A percentile compares a stretch with the other conserved stretches of the same genome.
Evolutionary conservation across 73 alveolate species (phyloP).

Genomic region (Tetrahymena borealis): DNA sequence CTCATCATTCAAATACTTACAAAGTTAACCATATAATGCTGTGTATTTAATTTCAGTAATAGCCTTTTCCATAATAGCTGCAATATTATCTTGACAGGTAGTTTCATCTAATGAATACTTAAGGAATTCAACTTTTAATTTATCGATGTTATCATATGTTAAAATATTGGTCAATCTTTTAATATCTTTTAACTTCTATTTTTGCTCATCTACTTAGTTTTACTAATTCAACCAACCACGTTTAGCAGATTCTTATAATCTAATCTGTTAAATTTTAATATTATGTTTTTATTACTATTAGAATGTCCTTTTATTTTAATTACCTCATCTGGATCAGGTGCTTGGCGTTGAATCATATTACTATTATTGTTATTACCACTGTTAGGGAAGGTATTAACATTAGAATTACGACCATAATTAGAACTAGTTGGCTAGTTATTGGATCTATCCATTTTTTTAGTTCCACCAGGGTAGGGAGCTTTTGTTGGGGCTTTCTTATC

Average conservation of each 20-base stretch:
- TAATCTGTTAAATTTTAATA: background rate
- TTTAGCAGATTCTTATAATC: background rate
- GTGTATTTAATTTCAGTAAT: background rate
- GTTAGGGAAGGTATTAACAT: background rate
- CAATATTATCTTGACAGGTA: background rate
- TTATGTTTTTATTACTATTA: background rate
- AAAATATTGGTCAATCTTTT: background rate
- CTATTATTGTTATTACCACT: background rate
- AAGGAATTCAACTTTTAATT: background rate
- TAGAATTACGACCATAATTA: too few species aligned
- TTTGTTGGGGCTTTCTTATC: background rate
- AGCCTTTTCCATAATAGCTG: background rate
- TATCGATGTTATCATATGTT: background rate
- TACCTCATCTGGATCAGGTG: background rate
- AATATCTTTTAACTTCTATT: background rate
- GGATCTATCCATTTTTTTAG: background rate
- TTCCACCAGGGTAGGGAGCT: background rate
- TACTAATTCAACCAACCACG: background rate
- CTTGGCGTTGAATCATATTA: background rate
- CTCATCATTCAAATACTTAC: background rate
- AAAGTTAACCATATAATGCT: background rate
- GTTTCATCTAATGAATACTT: background rate
- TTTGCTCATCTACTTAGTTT: background rate
- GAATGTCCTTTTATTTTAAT: too few species aligned
- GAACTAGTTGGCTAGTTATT: background rate